These are phyloP conservation scores for Diaporthe destruens DNA, from an alignment of 2,329 filamentous ascomycete species.

Conservation along the genomic window DNA sequence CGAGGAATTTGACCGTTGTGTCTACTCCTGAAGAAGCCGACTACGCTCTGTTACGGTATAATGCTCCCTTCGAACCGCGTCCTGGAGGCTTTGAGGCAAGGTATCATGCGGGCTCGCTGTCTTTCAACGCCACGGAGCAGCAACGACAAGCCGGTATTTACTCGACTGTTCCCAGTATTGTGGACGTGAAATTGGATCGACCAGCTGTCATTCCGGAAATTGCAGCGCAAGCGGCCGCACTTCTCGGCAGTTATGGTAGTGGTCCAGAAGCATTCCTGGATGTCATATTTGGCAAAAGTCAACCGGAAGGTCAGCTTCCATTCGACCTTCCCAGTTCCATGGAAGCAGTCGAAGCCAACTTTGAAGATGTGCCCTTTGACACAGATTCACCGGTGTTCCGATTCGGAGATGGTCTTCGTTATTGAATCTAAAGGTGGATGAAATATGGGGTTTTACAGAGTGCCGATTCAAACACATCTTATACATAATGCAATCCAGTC, in stretches of 20 bases:
- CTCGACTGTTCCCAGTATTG: conserved; percentile 53
- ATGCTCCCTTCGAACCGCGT: conserved; percentile 15
- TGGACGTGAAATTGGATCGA: conserved; percentile 58
- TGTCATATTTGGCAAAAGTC: conserved; percentile 52
- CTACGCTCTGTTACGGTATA: conserved; percentile 14
- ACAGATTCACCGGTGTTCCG: neutral
- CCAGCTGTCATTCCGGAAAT: conserved; percentile 58
- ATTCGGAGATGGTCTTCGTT: conserved; percentile 12
- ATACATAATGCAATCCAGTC: neutral
- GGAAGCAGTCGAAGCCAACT: conserved; percentile 52
- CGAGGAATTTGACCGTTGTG: conserved; percentile 15
- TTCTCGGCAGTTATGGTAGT: conserved; percentile 56
- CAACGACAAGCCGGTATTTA: conserved; percentile 48
- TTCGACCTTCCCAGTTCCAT: conserved; percentile 59
- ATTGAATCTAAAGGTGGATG: neutral
- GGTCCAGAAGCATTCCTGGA: conserved; percentile 57
- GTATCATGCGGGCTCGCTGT: conserved; percentile 4
- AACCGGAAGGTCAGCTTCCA: conserved; percentile 57
- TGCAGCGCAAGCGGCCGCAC: conserved; percentile 52
- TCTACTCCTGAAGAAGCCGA: conserved; percentile 15
- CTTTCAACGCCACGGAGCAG: conserved; percentile 13
- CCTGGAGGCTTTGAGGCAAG: conserved; percentile 10
- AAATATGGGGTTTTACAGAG: neutral
- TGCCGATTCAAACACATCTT: neutral
- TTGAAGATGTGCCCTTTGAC: conserved; percentile 47